phyloP scores from a whole-genome alignment of 2,329 filamentous ascomycete genomes.

The Penicillium sp. region DNA sequence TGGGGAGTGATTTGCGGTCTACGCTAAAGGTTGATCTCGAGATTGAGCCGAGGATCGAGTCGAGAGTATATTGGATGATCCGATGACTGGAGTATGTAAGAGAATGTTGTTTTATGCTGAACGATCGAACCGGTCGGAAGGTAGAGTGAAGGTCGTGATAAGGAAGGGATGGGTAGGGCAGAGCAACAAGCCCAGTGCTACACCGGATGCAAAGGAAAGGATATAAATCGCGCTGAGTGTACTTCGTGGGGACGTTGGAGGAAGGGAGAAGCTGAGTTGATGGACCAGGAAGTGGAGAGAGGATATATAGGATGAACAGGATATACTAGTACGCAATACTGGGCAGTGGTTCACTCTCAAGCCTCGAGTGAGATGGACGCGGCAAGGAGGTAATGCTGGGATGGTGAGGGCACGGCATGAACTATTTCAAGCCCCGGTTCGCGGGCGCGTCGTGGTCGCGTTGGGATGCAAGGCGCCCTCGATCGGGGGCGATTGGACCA shows the following conservation, averaged over 20 bases:
- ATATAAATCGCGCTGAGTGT: not conserved
- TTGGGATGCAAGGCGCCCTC: conserved; percentile 21
- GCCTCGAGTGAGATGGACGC: not conserved
- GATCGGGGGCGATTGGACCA: conserved; percentile 10
- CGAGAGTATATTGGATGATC: not conserved
- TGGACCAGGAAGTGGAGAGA: not conserved
- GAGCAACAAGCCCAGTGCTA: not conserved
- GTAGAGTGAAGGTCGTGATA: not conserved
- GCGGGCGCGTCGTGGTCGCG: conserved; percentile 20
- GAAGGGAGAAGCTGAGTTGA: not conserved
- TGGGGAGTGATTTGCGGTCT: conserved; percentile 23
- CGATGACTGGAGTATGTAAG: not conserved
- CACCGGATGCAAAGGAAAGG: not conserved
- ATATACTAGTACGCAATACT: not conserved
- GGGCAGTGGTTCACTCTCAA: not conserved
- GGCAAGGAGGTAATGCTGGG: conserved; percentile 3
- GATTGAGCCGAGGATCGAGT: not conserved
- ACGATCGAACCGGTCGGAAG: not conserved
- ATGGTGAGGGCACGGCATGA: conserved; percentile 6
- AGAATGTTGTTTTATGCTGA: not conserved
- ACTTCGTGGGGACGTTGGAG: not conserved
- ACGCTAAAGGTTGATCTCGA: conserved; percentile 4
- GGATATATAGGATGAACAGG: conserved; percentile 1
- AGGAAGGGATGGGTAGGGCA: not conserved
- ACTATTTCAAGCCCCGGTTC: conserved; percentile 21